Evolutionary conservation across 2,329 filamentous ascomycete species (phyloP).

Genomic region (Fusarium pseudonygamai): DNA sequence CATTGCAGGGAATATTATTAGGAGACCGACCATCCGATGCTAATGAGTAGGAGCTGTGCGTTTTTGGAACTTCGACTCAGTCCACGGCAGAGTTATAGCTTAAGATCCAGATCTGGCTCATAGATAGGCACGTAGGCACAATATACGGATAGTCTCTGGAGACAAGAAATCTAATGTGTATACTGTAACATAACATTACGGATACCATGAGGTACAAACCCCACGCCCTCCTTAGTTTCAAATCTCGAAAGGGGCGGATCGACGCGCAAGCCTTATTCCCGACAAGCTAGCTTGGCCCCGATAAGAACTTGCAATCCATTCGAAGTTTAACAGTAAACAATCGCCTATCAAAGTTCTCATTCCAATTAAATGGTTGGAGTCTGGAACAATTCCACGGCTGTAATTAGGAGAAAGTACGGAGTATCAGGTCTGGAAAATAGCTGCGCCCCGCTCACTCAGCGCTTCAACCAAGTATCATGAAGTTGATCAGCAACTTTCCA

Average conservation of each 20-base stretch:
- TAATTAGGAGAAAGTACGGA: constrained; percentile 7
- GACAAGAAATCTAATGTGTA: neutral
- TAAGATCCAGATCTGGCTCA: neutral
- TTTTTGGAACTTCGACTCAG: neutral
- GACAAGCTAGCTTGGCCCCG: neutral
- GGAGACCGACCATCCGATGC: neutral
- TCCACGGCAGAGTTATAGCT: neutral
- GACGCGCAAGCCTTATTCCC: constrained; percentile 35
- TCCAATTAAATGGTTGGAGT: neutral
- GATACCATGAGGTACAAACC: neutral
- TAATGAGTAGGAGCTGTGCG: neutral
- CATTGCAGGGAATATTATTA: neutral
- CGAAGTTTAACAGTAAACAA: neutral
- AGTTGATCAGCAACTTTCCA: constrained; percentile 35
- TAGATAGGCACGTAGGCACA: no score
- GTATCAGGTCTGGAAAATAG: neutral
- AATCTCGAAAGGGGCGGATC: constrained; percentile 11
- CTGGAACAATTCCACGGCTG: constrained; percentile 11
- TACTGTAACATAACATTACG: no score
- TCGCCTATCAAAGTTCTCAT: constrained; percentile 1
- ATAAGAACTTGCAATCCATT: constrained; percentile 2
- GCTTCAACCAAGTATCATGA: constrained; percentile 30
- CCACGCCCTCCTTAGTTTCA: constrained; percentile 15
- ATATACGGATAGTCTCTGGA: neutral
- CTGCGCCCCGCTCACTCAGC: constrained; percentile 10